Base-by-base conservation (phyloP, 1,139 yeast species). In the Suhomyces chickasaworum region DNA sequence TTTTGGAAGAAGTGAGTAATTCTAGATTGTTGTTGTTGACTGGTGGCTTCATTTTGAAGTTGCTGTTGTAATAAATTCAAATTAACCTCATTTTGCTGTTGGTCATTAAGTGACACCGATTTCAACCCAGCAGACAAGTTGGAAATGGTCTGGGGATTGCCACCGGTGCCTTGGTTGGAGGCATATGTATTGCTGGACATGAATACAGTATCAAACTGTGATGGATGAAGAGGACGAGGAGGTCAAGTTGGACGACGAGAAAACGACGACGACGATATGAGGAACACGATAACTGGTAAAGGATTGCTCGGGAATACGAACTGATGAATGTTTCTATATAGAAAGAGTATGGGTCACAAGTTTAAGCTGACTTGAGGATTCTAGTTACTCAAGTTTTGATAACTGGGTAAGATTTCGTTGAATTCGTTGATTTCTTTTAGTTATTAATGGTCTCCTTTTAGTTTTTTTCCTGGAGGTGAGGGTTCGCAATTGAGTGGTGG, bases 1-100 rank as follows among this genome's bases (percentile, higher is more conserved):
- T 86, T 83, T 54, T 80, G 83, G 63, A 89, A 85, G 64, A 89
- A 89, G 51, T 80, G 79, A 22, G 89, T 78, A 47, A 90, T 83
- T 56, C 96, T 74, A 23, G 81, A 72, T 44, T 73, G 77, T 40
- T 72, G 73, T 44, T 66, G 69, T 36, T 65, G 66, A 31, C 60
- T 60, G 36, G 69, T 58, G 21, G 73, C 66, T 53, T 71, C 77
- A 49, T 61, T 65, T 41, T 69, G 74, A 46, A 71, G 65, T 47
- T 72, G 66, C 51, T 74, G 78, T 55, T 74, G 78, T 54, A 73
- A 65, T 41, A 71, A 60, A 48, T 64, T 68, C 46, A 70, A 58
- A 55, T 71, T 72, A 37, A 66, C 74, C 46, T 69, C 75, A 51
- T 71, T 73, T 46, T 69, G 75, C 50, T 71, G 76, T 46, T 66